Evolutionary conservation across 1,284 basidiomycete genomes (phyloP).

Genomic region (Clitocybe nebularis): DNA sequence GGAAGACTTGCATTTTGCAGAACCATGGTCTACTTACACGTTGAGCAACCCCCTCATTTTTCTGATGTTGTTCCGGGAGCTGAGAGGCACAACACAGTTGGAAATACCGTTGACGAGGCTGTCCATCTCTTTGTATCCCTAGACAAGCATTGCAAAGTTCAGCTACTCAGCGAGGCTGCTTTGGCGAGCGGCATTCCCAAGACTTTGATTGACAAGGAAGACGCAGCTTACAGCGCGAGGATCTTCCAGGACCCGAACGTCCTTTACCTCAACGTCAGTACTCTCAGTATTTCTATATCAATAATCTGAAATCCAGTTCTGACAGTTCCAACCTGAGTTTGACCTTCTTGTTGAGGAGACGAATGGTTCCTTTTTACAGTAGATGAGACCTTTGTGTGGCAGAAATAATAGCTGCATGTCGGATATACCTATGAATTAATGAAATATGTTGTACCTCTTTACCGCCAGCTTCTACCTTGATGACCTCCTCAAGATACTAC

Average conservation of each 20-base stretch:
- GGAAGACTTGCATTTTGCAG: slow-evolving; percentile 36
- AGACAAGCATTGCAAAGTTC: slow-evolving; percentile 38
- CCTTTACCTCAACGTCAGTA: slow-evolving; percentile 20
- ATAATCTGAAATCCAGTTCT: background rate
- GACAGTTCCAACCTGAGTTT: slow-evolving; percentile 25
- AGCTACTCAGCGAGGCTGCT: slow-evolving; percentile 42
- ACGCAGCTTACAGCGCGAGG: slow-evolving; percentile 21
- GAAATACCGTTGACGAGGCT: slow-evolving; percentile 22
- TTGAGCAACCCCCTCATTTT: slow-evolving; percentile 6
- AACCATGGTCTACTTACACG: slow-evolving; percentile 54
- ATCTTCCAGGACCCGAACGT: slow-evolving; percentile 21
- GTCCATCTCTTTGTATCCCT: slow-evolving; percentile 18
- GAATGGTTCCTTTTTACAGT: slow-evolving; percentile 23
- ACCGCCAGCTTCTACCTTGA: too few species aligned
- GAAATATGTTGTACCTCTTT: too few species aligned
- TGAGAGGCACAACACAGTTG: slow-evolving; percentile 16
- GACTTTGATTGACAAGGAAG: slow-evolving; percentile 24
- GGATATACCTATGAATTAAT: too few species aligned
- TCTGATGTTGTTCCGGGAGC: too few species aligned
- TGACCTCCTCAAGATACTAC: too few species aligned
- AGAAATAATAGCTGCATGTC: too few species aligned
- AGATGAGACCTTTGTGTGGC: too few species aligned
- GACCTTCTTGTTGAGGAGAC: slow-evolving; percentile 25
- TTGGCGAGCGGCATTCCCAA: slow-evolving; percentile 26
- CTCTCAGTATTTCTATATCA: background rate